Conservation (phyloP, 1,139 yeast species). For the Torulaspora pretoriensis region DNA sequence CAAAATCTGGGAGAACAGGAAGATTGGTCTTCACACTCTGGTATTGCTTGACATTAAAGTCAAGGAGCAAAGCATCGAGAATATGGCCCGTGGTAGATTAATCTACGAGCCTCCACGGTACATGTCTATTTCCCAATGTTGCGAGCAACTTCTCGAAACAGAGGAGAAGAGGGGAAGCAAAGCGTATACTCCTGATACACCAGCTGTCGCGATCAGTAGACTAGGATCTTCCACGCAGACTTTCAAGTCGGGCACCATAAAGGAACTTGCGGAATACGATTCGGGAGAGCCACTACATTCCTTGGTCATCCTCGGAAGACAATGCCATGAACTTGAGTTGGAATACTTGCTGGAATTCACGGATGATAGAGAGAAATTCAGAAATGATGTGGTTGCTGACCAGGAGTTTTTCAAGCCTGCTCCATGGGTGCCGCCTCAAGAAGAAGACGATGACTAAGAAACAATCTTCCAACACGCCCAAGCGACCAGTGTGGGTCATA, state of each 20-base stretch:
- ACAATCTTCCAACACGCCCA: too few relatives aligned
- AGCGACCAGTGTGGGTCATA: too few relatives aligned
- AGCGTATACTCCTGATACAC: constrained; percentile 81
- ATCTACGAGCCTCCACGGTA: constrained; percentile 96
- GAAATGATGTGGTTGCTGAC: constrained; percentile 57
- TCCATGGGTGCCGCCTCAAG: constrained; percentile 41
- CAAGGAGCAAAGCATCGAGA: constrained; percentile 91
- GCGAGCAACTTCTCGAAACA: constrained; percentile 78
- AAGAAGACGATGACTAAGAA: constrained; percentile 27
- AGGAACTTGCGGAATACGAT: constrained; percentile 71
- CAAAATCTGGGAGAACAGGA: constrained; percentile 83
- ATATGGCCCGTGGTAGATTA: constrained; percentile 86
- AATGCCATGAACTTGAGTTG: constrained; percentile 87
- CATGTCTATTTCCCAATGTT: constrained; percentile 89
- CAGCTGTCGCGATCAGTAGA: constrained; percentile 90
- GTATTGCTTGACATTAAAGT: constrained; percentile 89
- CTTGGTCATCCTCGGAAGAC: constrained; percentile 83
- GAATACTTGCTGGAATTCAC: constrained; percentile 80
- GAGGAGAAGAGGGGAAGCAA: constrained; percentile 71
- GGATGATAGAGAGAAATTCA: constrained; percentile 59
- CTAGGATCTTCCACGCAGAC: constrained; percentile 80
- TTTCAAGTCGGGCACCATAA: constrained; percentile 80
- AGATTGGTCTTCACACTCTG: constrained; percentile 85
- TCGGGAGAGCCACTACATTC: constrained; percentile 95
- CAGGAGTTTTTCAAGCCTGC: constrained; percentile 67